Evolutionary conservation across 108 stramenopile genomes (phyloP), one percentile per base, ranked within the genome.

Genomic region (Cyclostephanos tholiformis): DNA sequence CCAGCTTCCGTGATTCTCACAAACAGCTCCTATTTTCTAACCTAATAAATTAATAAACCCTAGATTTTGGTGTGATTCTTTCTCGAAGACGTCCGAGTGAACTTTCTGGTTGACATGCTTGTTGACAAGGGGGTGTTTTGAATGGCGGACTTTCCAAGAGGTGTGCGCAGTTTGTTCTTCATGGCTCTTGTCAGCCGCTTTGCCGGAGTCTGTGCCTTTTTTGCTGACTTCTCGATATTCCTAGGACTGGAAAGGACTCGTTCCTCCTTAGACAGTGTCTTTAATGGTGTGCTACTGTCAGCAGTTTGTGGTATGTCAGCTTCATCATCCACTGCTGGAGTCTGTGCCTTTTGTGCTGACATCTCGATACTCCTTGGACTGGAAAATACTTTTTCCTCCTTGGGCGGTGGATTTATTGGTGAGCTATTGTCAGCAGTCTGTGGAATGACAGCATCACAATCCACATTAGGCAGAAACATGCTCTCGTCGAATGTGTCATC

Each of bases 401-500:
- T 56, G 68, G 55, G 48, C 7, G 60, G 75, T 0, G 66, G 49
- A 49, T 60, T 75, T 39, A 52, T 14, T 48, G 76, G 68, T 46
- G 76, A 56, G 8, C 55, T 51, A 55, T 38, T 76, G 32, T 63
- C 63, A 29, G 63, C 68, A 17, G 68, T 63, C 12, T 44, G 26
- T 35, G 59, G 59, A 6, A 30, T 35, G n/a, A 38, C 30, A 35
- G 59, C 2, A 16, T 29, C 30, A 58, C 25, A 25, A 43, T 57
- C 55, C 44, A 69, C 62, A 67, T 78, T 74, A 19, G 77, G 77
- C 29, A 78, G 17, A 25, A 78, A 78, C 72, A 74, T 74, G 23
- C 23, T 23, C 57, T 78, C 77, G 36, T 78, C 77, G 36, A 78
- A 78, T 26, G 72, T 65, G 11, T 77, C 77, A 74, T 78, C 72